Evolutionary conservation across 768 basidiomycete species (phyloP).

Genomic region (Arthromyces matolae): DNA sequence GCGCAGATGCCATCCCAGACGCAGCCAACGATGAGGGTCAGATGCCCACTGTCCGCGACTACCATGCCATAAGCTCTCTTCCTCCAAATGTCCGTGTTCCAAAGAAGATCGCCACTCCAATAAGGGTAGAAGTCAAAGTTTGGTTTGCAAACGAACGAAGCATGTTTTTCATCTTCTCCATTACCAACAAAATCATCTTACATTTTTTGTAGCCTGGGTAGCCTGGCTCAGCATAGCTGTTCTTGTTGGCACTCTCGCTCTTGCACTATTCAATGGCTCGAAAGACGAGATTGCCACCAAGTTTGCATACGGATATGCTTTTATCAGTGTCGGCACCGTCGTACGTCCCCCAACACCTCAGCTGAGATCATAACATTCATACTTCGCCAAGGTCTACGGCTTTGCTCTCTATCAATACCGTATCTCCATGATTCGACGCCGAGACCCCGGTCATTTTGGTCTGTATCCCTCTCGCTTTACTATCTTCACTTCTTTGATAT

Average conservation of each 20-base stretch:
- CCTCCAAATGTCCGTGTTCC: slow-evolving; percentile 70
- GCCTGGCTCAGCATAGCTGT: slow-evolving; percentile 87
- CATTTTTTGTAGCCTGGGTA: slow-evolving; percentile 66
- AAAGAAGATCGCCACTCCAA: slow-evolving; percentile 74
- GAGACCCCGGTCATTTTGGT: slow-evolving; percentile 92
- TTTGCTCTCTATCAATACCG: slow-evolving; percentile 84
- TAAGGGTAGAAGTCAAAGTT: slow-evolving; percentile 91
- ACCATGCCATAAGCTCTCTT: slow-evolving; percentile 65
- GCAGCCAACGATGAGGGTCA: slow-evolving; percentile 49
- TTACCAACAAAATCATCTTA: background rate
- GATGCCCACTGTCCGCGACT: slow-evolving; percentile 64
- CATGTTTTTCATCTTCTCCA: slow-evolving; percentile 30
- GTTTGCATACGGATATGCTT: slow-evolving; percentile 82
- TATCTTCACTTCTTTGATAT: background rate
- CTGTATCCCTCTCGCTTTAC: slow-evolving; percentile 15
- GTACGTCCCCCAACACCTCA: slow-evolving; percentile 31
- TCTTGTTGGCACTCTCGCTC: slow-evolving; percentile 77
- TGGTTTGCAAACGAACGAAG: slow-evolving; percentile 98
- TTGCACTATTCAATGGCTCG: slow-evolving; percentile 88
- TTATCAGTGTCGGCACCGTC: slow-evolving; percentile 69
- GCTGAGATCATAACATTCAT: background rate
- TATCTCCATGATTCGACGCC: slow-evolving; percentile 83
- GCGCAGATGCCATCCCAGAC: slow-evolving; percentile 73
- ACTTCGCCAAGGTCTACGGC: slow-evolving; percentile 66
- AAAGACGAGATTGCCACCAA: slow-evolving; percentile 63